These are phyloP conservation scores for Shiraia bambusicola DNA, from an alignment of 2,329 filamentous ascomycete species.

Conservation along the genomic window DNA sequence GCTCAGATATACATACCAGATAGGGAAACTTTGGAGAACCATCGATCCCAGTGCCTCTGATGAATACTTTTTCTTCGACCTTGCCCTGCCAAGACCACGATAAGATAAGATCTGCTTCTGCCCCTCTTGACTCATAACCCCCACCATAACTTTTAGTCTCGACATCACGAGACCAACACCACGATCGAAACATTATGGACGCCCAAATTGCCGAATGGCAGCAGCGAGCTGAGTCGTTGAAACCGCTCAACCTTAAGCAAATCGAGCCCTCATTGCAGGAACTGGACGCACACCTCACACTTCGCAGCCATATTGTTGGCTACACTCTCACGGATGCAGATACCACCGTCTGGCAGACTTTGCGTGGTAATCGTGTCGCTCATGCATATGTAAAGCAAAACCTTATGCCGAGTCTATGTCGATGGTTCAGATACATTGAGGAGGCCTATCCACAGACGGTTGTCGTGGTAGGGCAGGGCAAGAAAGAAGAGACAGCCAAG, in stretches of 20 bases:
- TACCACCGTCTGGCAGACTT: conserved; percentile 76
- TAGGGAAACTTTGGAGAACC: too few species aligned
- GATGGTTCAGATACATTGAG: conserved; percentile 89
- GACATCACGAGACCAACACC: conserved; percentile 5
- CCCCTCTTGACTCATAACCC: conserved; percentile 11
- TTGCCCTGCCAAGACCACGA: conserved; percentile 10
- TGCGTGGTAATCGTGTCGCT: conserved; percentile 83
- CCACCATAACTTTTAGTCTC: conserved; percentile 14
- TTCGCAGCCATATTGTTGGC: conserved; percentile 83
- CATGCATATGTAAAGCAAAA: conserved; percentile 79
- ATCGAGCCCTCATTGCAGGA: conserved; percentile 73
- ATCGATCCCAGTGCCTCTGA: too few species aligned
- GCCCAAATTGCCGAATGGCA: conserved; percentile 57
- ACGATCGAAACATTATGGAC: conserved; percentile 27
- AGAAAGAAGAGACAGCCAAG: conserved; percentile 42
- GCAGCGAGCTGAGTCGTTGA: conserved; percentile 54
- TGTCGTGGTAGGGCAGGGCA: conserved; percentile 56
- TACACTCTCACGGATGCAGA: conserved; percentile 77
- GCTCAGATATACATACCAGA: too few species aligned
- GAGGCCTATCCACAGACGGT: conserved; percentile 76
- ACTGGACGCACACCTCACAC: conserved; percentile 82
- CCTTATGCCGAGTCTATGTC: conserved; percentile 70
- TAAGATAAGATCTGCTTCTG: conserved; percentile 7
- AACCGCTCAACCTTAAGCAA: conserved; percentile 74
- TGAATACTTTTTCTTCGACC: not conserved